phyloP scores from a whole-genome alignment of 805 yeast genomes.

The Clavispora asparagi region DNA sequence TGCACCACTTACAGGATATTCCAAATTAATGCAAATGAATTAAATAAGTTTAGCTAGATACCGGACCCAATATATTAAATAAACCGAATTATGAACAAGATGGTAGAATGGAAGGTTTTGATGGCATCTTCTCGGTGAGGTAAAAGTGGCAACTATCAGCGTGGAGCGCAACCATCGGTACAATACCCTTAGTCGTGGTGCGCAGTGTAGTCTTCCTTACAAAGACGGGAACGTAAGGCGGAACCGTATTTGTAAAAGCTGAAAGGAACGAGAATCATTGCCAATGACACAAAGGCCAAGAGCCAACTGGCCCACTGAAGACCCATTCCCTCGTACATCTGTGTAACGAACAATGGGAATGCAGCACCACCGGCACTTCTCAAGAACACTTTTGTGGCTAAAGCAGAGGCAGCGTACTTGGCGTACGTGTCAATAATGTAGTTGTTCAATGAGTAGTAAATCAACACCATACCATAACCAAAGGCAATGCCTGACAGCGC shows the following conservation, averaged over 20 bases:
- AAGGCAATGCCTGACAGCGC: conserved; percentile 56
- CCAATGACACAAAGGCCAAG: conserved; percentile 70
- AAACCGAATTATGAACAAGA: background rate
- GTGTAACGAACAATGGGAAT: conserved; percentile 75
- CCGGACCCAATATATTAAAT: background rate
- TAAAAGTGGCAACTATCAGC: background rate
- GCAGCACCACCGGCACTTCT: conserved; percentile 86
- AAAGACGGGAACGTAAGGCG: conserved; percentile 53
- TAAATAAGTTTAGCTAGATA: background rate
- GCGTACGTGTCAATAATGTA: conserved; percentile 90
- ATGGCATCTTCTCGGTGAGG: no score
- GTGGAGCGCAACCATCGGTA: background rate
- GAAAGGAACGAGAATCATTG: conserved; percentile 71
- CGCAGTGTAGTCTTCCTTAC: conserved; percentile 56
- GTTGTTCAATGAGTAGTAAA: conserved; percentile 59
- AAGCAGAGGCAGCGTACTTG: conserved; percentile 72
- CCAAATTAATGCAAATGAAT: background rate
- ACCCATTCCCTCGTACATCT: conserved; percentile 72
- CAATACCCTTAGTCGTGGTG: background rate
- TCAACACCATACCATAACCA: conserved; percentile 58
- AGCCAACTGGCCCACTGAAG: conserved; percentile 79
- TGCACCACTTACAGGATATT: background rate
- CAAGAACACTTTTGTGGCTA: conserved; percentile 76
- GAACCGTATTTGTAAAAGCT: conserved; percentile 67
- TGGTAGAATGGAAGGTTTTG: background rate